Evolutionary conservation across 805 yeast genomes (phyloP), one percentile per base, ranked within the genome.

Genomic region (Suhomyces faveliae): DNA sequence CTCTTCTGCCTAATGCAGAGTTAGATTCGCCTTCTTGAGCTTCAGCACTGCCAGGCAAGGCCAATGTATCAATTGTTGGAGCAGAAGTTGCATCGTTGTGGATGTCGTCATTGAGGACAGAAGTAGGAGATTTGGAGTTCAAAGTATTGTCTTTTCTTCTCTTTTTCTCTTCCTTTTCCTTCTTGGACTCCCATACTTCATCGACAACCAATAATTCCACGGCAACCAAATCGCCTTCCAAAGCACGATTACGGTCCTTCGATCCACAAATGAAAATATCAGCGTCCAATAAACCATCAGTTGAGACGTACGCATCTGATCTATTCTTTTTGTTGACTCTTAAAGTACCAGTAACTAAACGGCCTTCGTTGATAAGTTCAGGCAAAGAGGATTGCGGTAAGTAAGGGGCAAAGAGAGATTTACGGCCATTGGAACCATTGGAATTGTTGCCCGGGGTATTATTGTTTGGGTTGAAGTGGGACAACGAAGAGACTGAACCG

Each of bases 261-360:
- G 98, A 91, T 9, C 99, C 99, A 73, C 98, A 94, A 55, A 94
- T 94, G 62, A 90, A 94, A 51, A 94, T 89, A 67, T 94, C 99
- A 0, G 99, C 96, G 67, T 94, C 99, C 53, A 94, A 77, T 25
- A 91, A 78, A 1, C 97, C 97, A 64, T 91, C 97, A 0, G 98
- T 92, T 5, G 96, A 83, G n/a, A 94, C 98, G 69, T 95, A 94
- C 0, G 99, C 99, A 69, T 94, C 98, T 1, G 97, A 89, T 59
- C 99, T 79, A 66, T 94, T 94, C 68, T 94, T 94, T 68, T 90
- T 91, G 71, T 94, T 94, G 39, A 94, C 99, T 55, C 99, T 80
- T 58, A 94, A 74, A 22, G 85, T 86, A 58, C 99, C 99, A 3
- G 96, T 85, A 6, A 94, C 98, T 45, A 94, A 75, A 53, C 90